phyloP scores from a whole-genome alignment of 768 basidiomycete species.

The Hypsizygus marmoreus region DNA sequence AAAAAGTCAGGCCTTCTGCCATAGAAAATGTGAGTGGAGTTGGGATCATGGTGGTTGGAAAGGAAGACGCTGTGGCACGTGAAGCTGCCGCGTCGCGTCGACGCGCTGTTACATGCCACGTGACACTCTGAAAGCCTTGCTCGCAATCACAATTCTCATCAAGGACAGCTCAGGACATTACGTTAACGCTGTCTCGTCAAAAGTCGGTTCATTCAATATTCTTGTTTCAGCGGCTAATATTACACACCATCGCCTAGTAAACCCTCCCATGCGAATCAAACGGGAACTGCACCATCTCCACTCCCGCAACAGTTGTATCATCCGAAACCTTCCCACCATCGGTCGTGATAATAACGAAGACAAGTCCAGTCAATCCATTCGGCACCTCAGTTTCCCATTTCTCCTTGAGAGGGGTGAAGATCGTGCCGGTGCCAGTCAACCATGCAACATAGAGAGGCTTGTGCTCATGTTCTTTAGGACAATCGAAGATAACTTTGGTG shows the following conservation, averaged over 20 bases:
- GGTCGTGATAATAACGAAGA: constrained; percentile 52
- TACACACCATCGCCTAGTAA: too few species aligned
- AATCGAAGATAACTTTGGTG: constrained; percentile 27
- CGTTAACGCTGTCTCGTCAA: too few species aligned
- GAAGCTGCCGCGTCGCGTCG: not conserved
- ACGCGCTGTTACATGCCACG: too few species aligned
- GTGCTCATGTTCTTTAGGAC: constrained; percentile 5
- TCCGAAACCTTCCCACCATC: constrained; percentile 40
- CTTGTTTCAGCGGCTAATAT: too few species aligned
- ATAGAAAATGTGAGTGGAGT: not conserved
- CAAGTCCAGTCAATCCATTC: constrained; percentile 43
- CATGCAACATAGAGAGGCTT: constrained; percentile 47
- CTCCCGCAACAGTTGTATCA: constrained; percentile 57
- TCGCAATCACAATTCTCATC: too few species aligned
- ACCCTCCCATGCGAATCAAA: constrained; percentile 33
- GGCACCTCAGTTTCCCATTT: constrained; percentile 41
- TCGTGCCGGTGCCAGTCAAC: constrained; percentile 45
- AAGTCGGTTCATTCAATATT: too few species aligned
- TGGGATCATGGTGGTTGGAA: not conserved
- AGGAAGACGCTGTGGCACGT: not conserved
- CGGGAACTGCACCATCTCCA: constrained; percentile 45
- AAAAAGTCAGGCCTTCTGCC: not conserved
- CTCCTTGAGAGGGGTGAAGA: constrained; percentile 38
- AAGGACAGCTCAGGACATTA: too few species aligned
- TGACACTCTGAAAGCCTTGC: too few species aligned